A percentile compares a stretch with the other conserved stretches of the same genome.
Evolutionary conservation across 805 yeast species (phyloP).

Genomic region (Candida adriatica): DNA sequence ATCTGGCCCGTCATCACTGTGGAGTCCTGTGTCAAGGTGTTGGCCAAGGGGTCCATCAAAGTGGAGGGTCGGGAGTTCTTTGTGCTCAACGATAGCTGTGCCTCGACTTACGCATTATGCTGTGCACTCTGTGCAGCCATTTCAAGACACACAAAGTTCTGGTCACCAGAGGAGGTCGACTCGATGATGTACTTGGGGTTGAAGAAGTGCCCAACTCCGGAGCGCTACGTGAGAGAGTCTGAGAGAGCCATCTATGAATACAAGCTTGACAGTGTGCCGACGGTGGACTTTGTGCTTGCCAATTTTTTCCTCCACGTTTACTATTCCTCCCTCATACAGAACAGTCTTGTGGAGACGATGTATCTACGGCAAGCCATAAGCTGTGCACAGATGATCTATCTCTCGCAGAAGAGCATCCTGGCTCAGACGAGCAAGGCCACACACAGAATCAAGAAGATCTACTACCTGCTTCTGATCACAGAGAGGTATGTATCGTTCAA

Average conservation of each 20-base stretch:
- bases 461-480: slow-evolving; percentile 17
- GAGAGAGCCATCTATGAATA: slow-evolving; percentile 11
- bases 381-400: slow-evolving; percentile 15
- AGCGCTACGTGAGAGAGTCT: slow-evolving; percentile 15
- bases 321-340: slow-evolving; percentile 8
- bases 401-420: slow-evolving; percentile 12
- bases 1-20: slow-evolving; percentile 20
- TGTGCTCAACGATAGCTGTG: slow-evolving; percentile 5
- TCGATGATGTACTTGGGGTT: slow-evolving; percentile 7
- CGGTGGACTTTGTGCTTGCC: slow-evolving; percentile 10
- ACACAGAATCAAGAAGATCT: slow-evolving; percentile 18
- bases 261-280: slow-evolving; percentile 8
- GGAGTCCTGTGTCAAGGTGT: slow-evolving; percentile 8
- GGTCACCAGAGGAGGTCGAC: slow-evolving; percentile 11
- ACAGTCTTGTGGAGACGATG: slow-evolving; percentile 10
- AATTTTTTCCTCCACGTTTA: slow-evolving; percentile 17
- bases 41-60: not conserved
- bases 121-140: slow-evolving; percentile 20
- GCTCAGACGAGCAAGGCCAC: slow-evolving; percentile 7
- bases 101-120: slow-evolving; percentile 13
- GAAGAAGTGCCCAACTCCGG: slow-evolving; percentile 11
- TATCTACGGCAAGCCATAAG: slow-evolving; percentile 19
- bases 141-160: slow-evolving; percentile 14
- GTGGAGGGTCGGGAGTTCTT: slow-evolving; percentile 1
- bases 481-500: slow-evolving; percentile 19